A percentile compares a stretch with the other conserved stretches of the same genome.
phyloP scores from a whole-genome alignment of 2,329 filamentous ascomycete species.

The Alternaria incomplexa region DNA sequence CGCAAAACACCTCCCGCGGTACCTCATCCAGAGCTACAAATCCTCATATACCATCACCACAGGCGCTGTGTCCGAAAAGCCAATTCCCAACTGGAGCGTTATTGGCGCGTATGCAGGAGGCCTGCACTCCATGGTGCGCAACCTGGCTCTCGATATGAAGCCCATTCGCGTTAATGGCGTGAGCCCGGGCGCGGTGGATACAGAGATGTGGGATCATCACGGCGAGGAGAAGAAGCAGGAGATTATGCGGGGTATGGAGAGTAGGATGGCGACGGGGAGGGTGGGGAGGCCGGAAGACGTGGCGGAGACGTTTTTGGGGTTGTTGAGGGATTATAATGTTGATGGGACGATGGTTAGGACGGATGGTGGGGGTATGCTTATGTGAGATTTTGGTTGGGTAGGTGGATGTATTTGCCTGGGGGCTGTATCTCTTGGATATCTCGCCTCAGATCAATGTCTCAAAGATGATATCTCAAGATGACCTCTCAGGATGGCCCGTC shows the following conservation, averaged over 20 bases:
- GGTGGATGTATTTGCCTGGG: neutral
- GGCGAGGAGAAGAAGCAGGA: conserved; percentile 33
- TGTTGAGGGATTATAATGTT: conserved; percentile 56
- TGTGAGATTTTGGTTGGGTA: neutral
- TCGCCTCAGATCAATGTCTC: neutral
- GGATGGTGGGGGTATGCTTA: conserved; percentile 47
- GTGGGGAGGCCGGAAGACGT: conserved; percentile 41
- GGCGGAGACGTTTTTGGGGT: conserved; percentile 56
- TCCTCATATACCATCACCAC: conserved; percentile 65
- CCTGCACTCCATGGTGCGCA: conserved; percentile 60
- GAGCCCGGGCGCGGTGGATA: conserved; percentile 60
- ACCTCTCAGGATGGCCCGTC: neutral
- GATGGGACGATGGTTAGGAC: conserved; percentile 54
- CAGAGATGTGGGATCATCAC: conserved; percentile 49
- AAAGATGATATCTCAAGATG: neutral
- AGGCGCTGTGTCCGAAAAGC: conserved; percentile 59
- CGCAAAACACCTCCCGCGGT: conserved; percentile 57
- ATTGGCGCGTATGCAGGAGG: conserved; percentile 58
- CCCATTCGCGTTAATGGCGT: conserved; percentile 70
- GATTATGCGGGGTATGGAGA: conserved; percentile 26
- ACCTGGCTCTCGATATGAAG: conserved; percentile 67
- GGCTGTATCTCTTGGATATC: neutral
- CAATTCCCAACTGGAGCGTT: conserved; percentile 59
- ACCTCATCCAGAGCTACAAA: conserved; percentile 50
- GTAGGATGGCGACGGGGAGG: conserved; percentile 34